Evolutionary conservation across 2,329 filamentous ascomycete species (phyloP), one percentile per base, ranked within the genome.

Genomic region (Fusarium sp.): DNA sequence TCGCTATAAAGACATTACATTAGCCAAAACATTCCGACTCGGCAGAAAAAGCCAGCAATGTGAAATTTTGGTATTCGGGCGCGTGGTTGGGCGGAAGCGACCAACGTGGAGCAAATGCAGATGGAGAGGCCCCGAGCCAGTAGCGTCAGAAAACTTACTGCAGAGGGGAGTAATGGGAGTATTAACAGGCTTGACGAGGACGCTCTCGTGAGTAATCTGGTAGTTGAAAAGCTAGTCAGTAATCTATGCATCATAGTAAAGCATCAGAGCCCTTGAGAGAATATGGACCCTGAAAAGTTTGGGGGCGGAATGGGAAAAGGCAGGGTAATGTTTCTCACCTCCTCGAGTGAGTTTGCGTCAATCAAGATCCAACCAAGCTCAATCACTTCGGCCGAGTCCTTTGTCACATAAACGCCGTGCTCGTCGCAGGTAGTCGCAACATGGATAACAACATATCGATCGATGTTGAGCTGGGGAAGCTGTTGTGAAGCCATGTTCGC

Each of bases 341-440:
- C 94, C 76, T 98, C 94, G 75, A 94, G 92, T 69, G 89, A 92
- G 84, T 95, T 96, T 72, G 93, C 92, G 80, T 98, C 94, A 69
- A 98, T 87, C 77, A 99, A 84, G 78, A 98, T 97, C 96, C 96
- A 99, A 70, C 95, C 96, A 79, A 99, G 88, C 88, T 99, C 96
- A 81, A 99, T 99, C 73, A 99, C 96, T 85, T 99, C 96, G 68
- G 96, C 96, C 63, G 96, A 98, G 83, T 99, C 96, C 84, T 98
- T 98, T 64, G 96, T 99, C 63, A 99, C 96, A 82, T 99, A 99
- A 72, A 99, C 96, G 69, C 96, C 96, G 83, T 99, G 96, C 82
- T 99, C 96, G 81, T 99, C 96, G 83, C 96, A 99, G 74, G 96
- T 99, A 35, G 96, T 99, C 70, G 96, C 96, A 78, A 98, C 95